These are phyloP conservation scores for Thuja plicata DNA, from an alignment of 83 land plant species.

Conservation along the genomic window DNA sequence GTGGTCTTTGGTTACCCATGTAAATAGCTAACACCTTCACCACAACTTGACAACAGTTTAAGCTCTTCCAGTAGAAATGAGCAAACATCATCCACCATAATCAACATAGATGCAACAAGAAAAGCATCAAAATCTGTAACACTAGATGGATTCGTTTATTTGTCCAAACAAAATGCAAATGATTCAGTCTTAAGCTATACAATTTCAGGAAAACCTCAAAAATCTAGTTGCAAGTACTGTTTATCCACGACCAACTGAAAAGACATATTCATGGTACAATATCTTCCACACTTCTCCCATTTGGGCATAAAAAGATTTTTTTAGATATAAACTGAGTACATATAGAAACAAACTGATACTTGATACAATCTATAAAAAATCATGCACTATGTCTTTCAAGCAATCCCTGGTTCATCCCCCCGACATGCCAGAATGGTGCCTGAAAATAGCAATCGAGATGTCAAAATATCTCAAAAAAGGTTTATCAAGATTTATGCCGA, in stretches of 20 bases:
- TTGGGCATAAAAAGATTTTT: not conserved
- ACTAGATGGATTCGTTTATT: not conserved
- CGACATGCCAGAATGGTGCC: not conserved
- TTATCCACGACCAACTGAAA: slow-evolving; percentile 1
- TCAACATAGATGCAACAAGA: not conserved
- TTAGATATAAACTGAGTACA: not conserved
- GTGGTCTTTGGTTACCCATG: too few species aligned
- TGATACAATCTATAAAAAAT: not conserved
- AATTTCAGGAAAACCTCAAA: not conserved
- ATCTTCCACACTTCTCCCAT: not conserved
- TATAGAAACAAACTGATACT: not conserved
- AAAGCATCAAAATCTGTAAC: not conserved
- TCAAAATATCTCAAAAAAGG: not conserved
- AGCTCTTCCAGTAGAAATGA: too few species aligned
- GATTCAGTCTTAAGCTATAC: not conserved
- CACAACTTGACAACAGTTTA: too few species aligned
- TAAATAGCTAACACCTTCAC: too few species aligned
- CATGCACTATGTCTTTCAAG: not conserved
- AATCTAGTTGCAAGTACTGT: slow-evolving; percentile 1
- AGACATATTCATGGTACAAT: not conserved
- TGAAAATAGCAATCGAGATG: not conserved
- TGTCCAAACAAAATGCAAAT: not conserved
- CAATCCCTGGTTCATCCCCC: not conserved
- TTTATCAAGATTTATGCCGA: not conserved
- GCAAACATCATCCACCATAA: too few species aligned